A percentile compares a stretch with the other conserved stretches of the same genome.
Evolutionary conservation across 768 basidiomycete species (phyloP).

Genomic region (Trametes villosa): DNA sequence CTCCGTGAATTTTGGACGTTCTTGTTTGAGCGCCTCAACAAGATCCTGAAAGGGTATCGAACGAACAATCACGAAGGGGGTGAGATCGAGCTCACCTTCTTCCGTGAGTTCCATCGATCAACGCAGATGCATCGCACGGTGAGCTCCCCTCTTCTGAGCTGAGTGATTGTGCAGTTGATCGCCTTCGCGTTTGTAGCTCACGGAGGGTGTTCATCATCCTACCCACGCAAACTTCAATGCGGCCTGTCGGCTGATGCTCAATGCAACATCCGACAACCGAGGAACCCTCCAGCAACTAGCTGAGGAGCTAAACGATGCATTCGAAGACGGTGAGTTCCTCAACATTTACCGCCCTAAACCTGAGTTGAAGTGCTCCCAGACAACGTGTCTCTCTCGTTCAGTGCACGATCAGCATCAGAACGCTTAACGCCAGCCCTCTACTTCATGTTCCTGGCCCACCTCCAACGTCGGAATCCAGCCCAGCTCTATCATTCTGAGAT

Average conservation of each 20-base stretch:
- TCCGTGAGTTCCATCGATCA: constrained; percentile 30
- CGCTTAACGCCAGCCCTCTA: not conserved
- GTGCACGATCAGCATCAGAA: not conserved
- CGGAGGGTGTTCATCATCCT: not conserved
- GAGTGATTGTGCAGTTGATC: no score
- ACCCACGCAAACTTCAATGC: not conserved
- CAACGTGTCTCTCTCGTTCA: not conserved
- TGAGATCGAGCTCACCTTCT: constrained; percentile 35
- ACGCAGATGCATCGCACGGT: constrained; percentile 20
- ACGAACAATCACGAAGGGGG: constrained; percentile 34
- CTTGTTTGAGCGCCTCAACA: constrained; percentile 38
- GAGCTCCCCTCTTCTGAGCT: no score
- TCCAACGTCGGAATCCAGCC: not conserved
- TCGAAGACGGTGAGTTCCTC: not conserved
- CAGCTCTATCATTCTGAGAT: not conserved
- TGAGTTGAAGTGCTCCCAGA: not conserved
- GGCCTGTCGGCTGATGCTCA: not conserved
- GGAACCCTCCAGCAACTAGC: not conserved
- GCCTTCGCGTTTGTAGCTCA: no score
- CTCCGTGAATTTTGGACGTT: constrained; percentile 42
- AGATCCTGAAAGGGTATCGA: constrained; percentile 33
- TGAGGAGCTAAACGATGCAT: not conserved
- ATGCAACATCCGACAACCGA: not conserved
- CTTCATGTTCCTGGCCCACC: not conserved
- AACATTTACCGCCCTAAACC: not conserved